phyloP scores from a whole-genome alignment of 2,329 filamentous ascomycete species.

The Apiospora rasikravindrae region DNA sequence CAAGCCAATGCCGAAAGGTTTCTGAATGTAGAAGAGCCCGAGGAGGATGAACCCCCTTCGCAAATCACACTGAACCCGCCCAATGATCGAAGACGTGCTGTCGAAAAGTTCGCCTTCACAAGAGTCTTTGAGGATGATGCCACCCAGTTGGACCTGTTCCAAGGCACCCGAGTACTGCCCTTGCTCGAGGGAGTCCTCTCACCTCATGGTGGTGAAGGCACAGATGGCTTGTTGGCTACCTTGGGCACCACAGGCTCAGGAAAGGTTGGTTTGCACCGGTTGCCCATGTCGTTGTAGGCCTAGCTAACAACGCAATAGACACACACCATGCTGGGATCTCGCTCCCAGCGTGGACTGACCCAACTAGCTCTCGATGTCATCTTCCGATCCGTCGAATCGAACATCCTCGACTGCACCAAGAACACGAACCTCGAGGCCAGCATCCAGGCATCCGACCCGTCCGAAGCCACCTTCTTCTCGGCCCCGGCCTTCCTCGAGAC shows the following conservation, averaged over 20 bases:
- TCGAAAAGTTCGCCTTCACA: slow-evolving; percentile 95
- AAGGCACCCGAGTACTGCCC: slow-evolving; percentile 74
- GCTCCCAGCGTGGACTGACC: slow-evolving; percentile 83
- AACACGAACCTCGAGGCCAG: slow-evolving; percentile 72
- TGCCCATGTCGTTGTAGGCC: neutral
- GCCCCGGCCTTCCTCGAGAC: slow-evolving; percentile 80
- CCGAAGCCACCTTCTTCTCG: slow-evolving; percentile 78
- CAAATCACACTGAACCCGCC: slow-evolving; percentile 82
- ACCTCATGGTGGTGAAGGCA: slow-evolving; percentile 73
- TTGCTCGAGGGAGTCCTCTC: slow-evolving; percentile 84
- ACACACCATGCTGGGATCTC: slow-evolving; percentile 92
- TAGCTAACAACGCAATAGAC: slow-evolving; percentile 60
- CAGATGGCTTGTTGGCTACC: slow-evolving; percentile 89
- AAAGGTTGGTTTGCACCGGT: slow-evolving; percentile 67
- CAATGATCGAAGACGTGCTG: slow-evolving; percentile 82
- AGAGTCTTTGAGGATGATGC: slow-evolving; percentile 89
- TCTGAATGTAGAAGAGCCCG: slow-evolving; percentile 73
- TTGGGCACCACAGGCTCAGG: slow-evolving; percentile 94
- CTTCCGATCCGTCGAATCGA: slow-evolving; percentile 78
- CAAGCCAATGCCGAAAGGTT: slow-evolving; percentile 67
- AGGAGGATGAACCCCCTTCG: slow-evolving; percentile 56
- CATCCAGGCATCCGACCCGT: slow-evolving; percentile 76
- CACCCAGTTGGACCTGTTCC: slow-evolving; percentile 84
- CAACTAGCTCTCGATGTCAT: slow-evolving; percentile 91
- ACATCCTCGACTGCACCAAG: slow-evolving; percentile 67